These are phyloP conservation scores for Endoconidiophora polonica DNA, from an alignment of 2,329 filamentous ascomycete genomes.

Conservation along the genomic window DNA sequence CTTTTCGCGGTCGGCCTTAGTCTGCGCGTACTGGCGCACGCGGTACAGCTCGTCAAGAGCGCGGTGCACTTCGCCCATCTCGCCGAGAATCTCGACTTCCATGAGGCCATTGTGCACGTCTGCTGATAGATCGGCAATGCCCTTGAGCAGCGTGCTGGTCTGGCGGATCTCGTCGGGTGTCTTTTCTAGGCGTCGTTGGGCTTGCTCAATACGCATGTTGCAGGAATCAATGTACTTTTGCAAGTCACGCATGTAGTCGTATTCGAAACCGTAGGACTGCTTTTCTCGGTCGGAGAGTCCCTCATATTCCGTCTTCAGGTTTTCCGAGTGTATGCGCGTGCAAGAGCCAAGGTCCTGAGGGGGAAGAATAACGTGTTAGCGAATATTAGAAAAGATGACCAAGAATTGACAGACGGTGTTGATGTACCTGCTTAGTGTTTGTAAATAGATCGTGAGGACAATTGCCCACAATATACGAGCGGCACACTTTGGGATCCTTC, in stretches of 20 bases:
- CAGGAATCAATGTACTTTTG: constrained; percentile 95
- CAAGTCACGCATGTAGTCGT: constrained; percentile 91
- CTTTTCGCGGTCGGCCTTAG: constrained; percentile 68
- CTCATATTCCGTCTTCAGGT: constrained; percentile 79
- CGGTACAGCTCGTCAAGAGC: constrained; percentile 82
- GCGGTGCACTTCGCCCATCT: constrained; percentile 61
- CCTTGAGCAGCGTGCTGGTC: constrained; percentile 62
- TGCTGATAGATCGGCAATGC: constrained; percentile 63
- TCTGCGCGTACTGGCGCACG: constrained; percentile 60
- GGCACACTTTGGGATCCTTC: constrained; percentile 84
- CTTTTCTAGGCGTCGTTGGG: constrained; percentile 84
- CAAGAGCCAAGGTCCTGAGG: constrained; percentile 64
- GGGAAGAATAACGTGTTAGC: neutral
- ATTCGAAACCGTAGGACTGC: constrained; percentile 75
- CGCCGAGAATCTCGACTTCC: constrained; percentile 73
- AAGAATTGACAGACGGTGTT: neutral
- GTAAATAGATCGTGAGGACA: constrained; percentile 99
- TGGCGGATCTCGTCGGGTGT: constrained; percentile 94
- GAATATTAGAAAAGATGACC: neutral
- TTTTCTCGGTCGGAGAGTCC: constrained; percentile 52
- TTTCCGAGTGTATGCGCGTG: constrained; percentile 73
- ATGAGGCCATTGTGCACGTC: constrained; percentile 69
- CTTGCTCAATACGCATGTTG: constrained; percentile 80
- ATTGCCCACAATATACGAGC: constrained; percentile 80
- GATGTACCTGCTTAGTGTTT: constrained; percentile 66